A percentile compares a stretch with the other conserved stretches of the same genome.
These are phyloP conservation scores for Vitis hybrid DNA, from an alignment of 177 flowering plant genomes.

Conservation along the genomic window DNA sequence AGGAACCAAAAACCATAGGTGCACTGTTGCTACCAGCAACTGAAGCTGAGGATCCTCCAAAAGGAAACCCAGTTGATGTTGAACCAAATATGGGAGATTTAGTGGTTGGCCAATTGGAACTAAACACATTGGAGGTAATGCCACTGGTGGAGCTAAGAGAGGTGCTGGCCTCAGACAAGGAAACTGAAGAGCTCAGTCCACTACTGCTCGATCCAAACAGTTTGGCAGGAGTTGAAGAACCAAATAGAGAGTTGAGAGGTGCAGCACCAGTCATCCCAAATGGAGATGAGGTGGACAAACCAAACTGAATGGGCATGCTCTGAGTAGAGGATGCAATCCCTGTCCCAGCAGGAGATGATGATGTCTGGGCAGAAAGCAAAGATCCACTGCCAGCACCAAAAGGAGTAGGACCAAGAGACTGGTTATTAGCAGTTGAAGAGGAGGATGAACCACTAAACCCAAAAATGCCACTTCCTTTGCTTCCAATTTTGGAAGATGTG, in stretches of 20 bases:
- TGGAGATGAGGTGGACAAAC: constrained; percentile 48
- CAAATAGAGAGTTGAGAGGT: constrained; percentile 22
- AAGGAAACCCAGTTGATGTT: constrained; percentile 45
- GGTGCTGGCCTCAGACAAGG: constrained; percentile 30
- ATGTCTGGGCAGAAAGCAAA: constrained; percentile 17
- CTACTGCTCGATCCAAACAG: constrained; percentile 35
- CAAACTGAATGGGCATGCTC: constrained; percentile 40
- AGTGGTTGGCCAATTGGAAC: constrained; percentile 36
- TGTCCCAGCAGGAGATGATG: constrained; percentile 22
- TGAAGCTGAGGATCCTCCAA: constrained; percentile 46
- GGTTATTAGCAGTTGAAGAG: constrained; percentile 28
- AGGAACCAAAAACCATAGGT: constrained; percentile 33
- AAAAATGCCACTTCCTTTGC: constrained; percentile 37
- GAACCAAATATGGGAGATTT: constrained; percentile 40
- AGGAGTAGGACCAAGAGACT: constrained; percentile 26
- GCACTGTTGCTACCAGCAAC: constrained; percentile 26
- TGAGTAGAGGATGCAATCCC: constrained; percentile 29
- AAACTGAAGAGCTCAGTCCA: constrained; percentile 29
- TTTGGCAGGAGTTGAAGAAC: constrained; percentile 30
- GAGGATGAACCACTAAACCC: constrained; percentile 35
- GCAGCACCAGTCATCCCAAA: constrained; percentile 40
- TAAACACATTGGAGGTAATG: constrained; percentile 27
- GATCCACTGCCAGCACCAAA: constrained; percentile 22
- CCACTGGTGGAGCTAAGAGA: constrained; percentile 28
- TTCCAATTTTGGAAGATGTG: constrained; percentile 22